Evolutionary conservation across 2,329 filamentous ascomycete genomes (phyloP), one percentile per base, ranked within the genome.

Genomic region (Metarhizium album): DNA sequence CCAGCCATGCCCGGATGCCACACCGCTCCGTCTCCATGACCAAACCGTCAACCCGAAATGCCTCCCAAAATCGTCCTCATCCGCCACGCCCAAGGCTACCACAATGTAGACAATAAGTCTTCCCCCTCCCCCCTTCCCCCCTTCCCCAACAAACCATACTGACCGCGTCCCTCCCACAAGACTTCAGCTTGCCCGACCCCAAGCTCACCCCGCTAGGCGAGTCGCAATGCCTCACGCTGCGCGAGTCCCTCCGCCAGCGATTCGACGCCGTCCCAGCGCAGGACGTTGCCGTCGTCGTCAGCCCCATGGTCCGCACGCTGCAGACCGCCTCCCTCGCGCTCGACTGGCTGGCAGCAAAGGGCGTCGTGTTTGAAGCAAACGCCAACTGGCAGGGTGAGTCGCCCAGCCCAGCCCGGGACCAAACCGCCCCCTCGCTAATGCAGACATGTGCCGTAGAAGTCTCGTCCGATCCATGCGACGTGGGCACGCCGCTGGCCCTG

Each of bases 21-120:
- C 38, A 22, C 3, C 13, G 20, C 38, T 14, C 9, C 35, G 16
- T n/a, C 11, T n/a, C 7, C 37, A 18, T 20, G n/a, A 40, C 37
- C 37, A 9, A 16, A 40, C n/a, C 37, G 2, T 1, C 23, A 46
- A 20, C 40, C 13, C 23, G 18, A 20, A 42, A 80, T 80, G 77
- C 61, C 76, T 48, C 76, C 76, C 1, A 78, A 71, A 0, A 59
- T 96, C 53, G 86, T 97, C 58, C 74, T 97, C 61, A 84, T 96
- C 61, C 86, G 91, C 58, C 91, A 97, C 75, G 91, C 87, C 16
- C 87, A 97, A 67, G 78, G 73, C 8, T 60, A 72, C n/a, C 78
- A 81, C 62, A 81, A 81, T 53, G 66, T 69, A 14, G 60, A 67
- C 47, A 64, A 79, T 79, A 70, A 68, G 75, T 74, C 24, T 48